Conservation (phyloP, 768 basidiomycete species). For the Leccinum aurantiacum region DNA sequence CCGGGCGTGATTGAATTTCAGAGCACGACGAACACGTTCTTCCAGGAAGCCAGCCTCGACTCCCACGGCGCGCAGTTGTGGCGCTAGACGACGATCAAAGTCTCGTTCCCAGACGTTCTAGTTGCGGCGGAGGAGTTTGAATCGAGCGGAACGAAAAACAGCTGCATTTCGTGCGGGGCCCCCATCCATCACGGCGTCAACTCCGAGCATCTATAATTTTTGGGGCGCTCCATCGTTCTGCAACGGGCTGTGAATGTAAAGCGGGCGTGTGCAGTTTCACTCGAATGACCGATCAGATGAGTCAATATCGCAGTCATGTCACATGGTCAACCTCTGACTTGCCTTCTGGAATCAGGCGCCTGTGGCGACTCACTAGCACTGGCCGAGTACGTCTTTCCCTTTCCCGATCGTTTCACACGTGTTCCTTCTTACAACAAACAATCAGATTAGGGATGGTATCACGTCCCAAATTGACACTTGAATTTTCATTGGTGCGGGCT, state of each 20-base stretch:
- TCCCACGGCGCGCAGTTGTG: background rate
- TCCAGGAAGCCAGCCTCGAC: background rate
- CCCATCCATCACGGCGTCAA: no score
- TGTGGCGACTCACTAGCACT: no score
- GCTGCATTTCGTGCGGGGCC: no score
- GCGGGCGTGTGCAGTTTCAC: background rate
- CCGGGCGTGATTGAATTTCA: background rate
- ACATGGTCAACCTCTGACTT: background rate
- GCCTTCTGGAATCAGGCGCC: background rate
- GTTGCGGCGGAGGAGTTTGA: no score
- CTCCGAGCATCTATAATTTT: no score
- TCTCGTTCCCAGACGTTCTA: background rate
- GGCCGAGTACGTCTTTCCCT: background rate
- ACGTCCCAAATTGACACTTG: background rate
- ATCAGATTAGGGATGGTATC: background rate
- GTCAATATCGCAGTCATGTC: background rate
- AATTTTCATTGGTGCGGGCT: background rate
- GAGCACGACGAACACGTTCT: background rate
- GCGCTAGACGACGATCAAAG: background rate
- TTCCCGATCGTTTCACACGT: no score
- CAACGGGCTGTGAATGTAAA: no score
- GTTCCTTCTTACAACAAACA: background rate
- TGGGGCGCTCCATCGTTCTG: no score
- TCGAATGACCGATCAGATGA: background rate
- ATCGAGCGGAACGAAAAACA: no score